Base-by-base conservation (phyloP, 805 yeast species). In the Myxozyma monticola region DNA sequence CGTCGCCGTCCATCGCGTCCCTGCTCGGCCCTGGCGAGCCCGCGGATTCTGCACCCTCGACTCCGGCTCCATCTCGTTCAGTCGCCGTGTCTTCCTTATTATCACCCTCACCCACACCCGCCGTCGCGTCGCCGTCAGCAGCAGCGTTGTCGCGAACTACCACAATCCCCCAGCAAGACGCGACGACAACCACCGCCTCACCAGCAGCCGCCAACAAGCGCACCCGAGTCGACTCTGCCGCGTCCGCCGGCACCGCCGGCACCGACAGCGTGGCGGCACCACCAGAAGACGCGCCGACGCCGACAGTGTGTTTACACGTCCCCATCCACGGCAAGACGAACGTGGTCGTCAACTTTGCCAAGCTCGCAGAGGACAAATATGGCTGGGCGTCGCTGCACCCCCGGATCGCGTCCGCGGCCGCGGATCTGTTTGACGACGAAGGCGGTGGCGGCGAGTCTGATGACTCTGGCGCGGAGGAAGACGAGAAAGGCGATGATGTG, bases 291-390 rank as follows among this genome's bases (percentile, higher is more conserved):
- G 39, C 51, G 3, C 44, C 43, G 15, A 20, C 49, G 12, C 55
- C 51, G 7, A 50, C 61, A 1, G 43, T 59, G 17, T 48, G 61
- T 41, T 40, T 59, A 4, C 60, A 43, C 24, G 49, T 59, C n/a
- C 57, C 59, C 8, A 37, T 59, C 12, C n/a, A 31, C 15, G 62
- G 55, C 34, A 48, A 53, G 25, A 47, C 66, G 6, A 65, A 65
- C 43, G 81, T 81, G 0, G 80, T 85, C 2, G 75, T 86, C 56
- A 87, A 88, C 58, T 86, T 88, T 26, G 67, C 84, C 65, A 79
- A 80, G 59, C 68, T 85, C 46, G 85, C 91, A 4, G 95, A 88
- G 62, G 88, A 85, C 42, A 85, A 85, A 67, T 88, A 88, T 66
- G 96, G 96, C 2, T 87, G 84, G 78, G 79, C 55, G n/a, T 31